These are phyloP conservation scores for Eucalyptus erythrocorys DNA, from an alignment of 345 rosid genomes.

Conservation along the genomic window DNA sequence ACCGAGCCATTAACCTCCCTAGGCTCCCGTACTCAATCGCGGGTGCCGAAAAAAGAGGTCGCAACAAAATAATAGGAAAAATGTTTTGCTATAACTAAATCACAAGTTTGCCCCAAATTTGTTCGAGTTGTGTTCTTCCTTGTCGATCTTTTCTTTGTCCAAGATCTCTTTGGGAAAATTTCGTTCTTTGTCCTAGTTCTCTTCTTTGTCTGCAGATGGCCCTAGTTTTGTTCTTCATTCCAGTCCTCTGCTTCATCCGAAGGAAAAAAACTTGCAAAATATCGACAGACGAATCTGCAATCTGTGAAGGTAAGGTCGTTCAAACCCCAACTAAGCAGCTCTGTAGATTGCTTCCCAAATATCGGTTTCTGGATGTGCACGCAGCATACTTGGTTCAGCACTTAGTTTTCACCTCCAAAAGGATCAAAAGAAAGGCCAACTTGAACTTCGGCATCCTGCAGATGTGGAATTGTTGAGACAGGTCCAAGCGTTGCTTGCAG, in stretches of 20 bases:
- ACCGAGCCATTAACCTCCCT: too few relatives aligned
- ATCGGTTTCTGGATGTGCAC: not conserved
- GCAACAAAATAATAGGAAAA: not conserved
- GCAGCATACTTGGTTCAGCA: not conserved
- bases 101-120: not conserved
- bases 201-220: not conserved
- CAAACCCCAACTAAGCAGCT: not conserved
- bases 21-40: too few relatives aligned
- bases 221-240: too few relatives aligned
- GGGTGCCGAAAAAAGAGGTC: too few relatives aligned
- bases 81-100: not conserved
- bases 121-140: not conserved
- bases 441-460: slow-evolving; percentile 43
- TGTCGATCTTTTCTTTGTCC: not conserved
- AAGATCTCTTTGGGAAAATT: not conserved
- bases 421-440: slow-evolving; percentile 27
- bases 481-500: slow-evolving; percentile 26
- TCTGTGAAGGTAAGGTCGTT: not conserved
- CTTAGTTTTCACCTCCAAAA: slow-evolving; percentile 7
- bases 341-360: not conserved
- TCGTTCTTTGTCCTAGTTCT: not conserved
- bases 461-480: slow-evolving; percentile 32
- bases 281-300: not conserved
- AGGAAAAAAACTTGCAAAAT: not conserved
- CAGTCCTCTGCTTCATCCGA: not conserved